Evolutionary conservation across 1,284 basidiomycete species (phyloP).

Genomic region (Pseudozyma thailandica): DNA sequence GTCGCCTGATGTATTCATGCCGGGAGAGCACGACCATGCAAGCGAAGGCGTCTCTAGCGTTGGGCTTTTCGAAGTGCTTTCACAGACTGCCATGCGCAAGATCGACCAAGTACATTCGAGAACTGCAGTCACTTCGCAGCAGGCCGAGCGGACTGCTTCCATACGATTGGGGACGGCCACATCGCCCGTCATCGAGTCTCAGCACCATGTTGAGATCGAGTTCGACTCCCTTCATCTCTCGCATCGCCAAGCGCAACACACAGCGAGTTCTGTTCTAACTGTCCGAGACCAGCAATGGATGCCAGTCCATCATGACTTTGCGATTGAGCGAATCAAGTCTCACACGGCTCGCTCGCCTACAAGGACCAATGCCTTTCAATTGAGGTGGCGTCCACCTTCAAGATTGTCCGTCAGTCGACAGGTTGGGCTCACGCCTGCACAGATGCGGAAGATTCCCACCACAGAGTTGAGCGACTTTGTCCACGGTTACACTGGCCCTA

Average conservation of each 20-base stretch:
- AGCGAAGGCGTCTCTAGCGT: constrained; percentile 17
- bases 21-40: neutral
- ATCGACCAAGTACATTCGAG: neutral
- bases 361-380: neutral
- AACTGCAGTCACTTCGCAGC: neutral
- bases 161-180: no score
- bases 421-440: constrained; percentile 6
- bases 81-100: constrained; percentile 30
- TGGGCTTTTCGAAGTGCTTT: constrained; percentile 33
- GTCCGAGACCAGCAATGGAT: constrained; percentile 7
- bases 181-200: neutral
- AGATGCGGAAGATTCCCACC: constrained; percentile 1
- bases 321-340: no score
- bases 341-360: no score
- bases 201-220: constrained; percentile 13
- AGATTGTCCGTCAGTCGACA: constrained; percentile 3
- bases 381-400: constrained; percentile 8
- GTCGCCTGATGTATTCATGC: neutral
- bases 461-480: constrained; percentile 8
- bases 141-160: neutral
- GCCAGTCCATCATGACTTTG: constrained; percentile 9
- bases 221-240: constrained; percentile 10
- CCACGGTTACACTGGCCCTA: neutral
- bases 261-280: constrained; percentile 14
- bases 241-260: constrained; percentile 6